Conservation (phyloP, 768 basidiomycete genomes). For the Botryobasidium botryosum region DNA sequence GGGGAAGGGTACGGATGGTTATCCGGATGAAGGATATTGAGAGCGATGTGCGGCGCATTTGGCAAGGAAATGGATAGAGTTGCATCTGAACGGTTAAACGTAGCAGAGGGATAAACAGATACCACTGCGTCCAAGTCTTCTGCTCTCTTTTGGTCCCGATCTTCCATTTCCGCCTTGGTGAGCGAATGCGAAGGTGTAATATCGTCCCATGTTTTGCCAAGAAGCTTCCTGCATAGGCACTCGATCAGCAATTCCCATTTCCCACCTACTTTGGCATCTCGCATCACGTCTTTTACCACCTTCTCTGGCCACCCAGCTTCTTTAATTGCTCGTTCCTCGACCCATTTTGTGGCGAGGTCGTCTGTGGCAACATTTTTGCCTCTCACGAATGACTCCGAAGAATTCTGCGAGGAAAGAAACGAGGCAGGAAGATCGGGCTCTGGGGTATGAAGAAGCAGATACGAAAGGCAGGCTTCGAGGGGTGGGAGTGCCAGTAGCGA, state of each 20-base stretch:
- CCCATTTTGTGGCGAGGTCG: slow-evolving; percentile 57
- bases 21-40: slow-evolving; percentile 46
- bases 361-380: slow-evolving; percentile 34
- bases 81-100: neutral
- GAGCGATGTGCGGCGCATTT: slow-evolving; percentile 36
- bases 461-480: slow-evolving; percentile 68
- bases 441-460: slow-evolving; percentile 64
- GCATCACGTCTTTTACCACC: slow-evolving; percentile 39
- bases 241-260: slow-evolving; percentile 40
- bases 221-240: slow-evolving; percentile 34
- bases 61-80: slow-evolving; percentile 29
- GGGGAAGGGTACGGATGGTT: slow-evolving; percentile 30
- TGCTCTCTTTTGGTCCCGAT: slow-evolving; percentile 15
- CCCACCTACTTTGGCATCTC: slow-evolving; percentile 23
- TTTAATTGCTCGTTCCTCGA: slow-evolving; percentile 63
- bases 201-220: slow-evolving; percentile 35
- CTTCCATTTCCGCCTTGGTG: slow-evolving; percentile 15
- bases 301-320: slow-evolving; percentile 70
- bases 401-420: slow-evolving; percentile 46
- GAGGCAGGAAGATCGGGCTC: slow-evolving; percentile 74
- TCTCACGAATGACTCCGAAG: slow-evolving; percentile 53
- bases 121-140: slow-evolving; percentile 21
- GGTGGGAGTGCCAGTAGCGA: slow-evolving; percentile 46
- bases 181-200: no score
- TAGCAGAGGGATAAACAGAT: slow-evolving; percentile 13